Base-by-base conservation (phyloP, 2,329 filamentous ascomycete species). In the Drechslerella dactyloides region DNA sequence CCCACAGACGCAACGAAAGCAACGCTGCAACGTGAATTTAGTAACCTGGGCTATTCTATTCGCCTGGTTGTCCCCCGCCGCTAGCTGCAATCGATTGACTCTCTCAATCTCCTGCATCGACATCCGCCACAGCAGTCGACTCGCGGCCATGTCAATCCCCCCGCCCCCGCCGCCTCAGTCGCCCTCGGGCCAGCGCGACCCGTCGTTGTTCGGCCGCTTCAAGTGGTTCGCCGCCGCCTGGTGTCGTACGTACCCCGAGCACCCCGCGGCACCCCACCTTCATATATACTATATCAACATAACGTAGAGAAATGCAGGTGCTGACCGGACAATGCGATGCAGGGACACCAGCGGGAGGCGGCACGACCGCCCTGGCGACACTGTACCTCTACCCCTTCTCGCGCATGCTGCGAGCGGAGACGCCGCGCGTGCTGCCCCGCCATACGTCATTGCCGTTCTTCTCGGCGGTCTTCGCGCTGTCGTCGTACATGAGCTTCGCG, bases 401-500 rank as follows among this genome's bases (percentile, higher is more conserved):
- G 51, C 59, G 54, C 59, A 73, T 65, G 23, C 55, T 63, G 55
- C 59, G 74, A 46, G 23, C 62, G 57, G 69, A 75, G 64, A 64
- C 24, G 35, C 35, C 58, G 21, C 64, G 59, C 1, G 21, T 74
- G 33, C 53, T 73, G 30, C 75, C 75, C 23, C 73, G 68, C 35
- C 74, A 74, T 1, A 73, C 73, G 37, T 54, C 74, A 1, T 42
- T 76, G n/a, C 66, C 74, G 1, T 58, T 76, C 51, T 76, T 75
- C 52, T 74, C 74, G 37, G 62, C 74, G 10, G 65, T 69, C 2
- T 73, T 76, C 56, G 66, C 58, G 5, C 52, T 66, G 44, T 64
- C 61, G 19, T 74, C 74, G 10, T 76, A 73, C 68, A 75, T 76
- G 74, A 74, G 73, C 44, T 76, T 74, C 52, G 62, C 73, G 23